A percentile compares a stretch with the other conserved stretches of the same genome.
Evolutionary conservation across 1,284 basidiomycete species (phyloP).

Genomic region (Cutaneotrichosporon curvatum): DNA sequence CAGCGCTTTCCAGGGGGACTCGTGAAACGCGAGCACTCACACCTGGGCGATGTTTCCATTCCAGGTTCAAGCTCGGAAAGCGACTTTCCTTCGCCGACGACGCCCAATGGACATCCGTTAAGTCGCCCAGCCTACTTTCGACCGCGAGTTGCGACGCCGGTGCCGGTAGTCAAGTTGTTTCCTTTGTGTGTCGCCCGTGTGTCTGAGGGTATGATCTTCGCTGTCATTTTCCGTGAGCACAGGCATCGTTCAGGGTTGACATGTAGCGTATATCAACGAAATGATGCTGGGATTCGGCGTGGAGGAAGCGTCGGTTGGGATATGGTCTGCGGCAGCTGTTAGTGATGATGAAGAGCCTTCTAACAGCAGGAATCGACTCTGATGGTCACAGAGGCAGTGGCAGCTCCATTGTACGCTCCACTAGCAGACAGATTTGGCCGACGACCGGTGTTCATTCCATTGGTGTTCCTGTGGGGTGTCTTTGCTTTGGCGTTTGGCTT

Average conservation of each 20-base stretch:
- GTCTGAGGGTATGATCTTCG: conserved; percentile 32
- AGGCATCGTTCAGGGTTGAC: background rate
- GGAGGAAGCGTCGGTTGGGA: conserved; percentile 29
- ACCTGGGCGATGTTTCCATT: too few species aligned
- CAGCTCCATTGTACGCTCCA: conserved; percentile 33
- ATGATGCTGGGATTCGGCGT: conserved; percentile 36
- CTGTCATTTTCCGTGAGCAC: conserved; percentile 29
- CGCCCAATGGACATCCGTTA: too few species aligned
- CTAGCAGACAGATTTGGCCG: conserved; percentile 30
- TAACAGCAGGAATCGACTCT: conserved; percentile 29
- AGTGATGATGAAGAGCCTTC: conserved; percentile 4
- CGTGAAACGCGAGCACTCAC: too few species aligned
- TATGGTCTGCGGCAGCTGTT: conserved; percentile 34
- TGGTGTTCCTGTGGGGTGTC: conserved; percentile 17
- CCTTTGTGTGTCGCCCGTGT: conserved; percentile 27
- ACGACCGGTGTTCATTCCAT: conserved; percentile 27
- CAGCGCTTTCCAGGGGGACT: too few species aligned
- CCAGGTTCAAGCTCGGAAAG: too few species aligned
- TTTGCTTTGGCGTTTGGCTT: conserved; percentile 24
- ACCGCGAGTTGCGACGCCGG: conserved; percentile 13
- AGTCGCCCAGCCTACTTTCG: too few species aligned
- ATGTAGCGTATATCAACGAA: conserved; percentile 35
- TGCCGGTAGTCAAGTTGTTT: conserved; percentile 26
- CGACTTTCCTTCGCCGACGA: too few species aligned
- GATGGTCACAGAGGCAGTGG: conserved; percentile 33